These are phyloP conservation scores for Firmiana major DNA, from an alignment of 345 rosid species.

Conservation along the genomic window DNA sequence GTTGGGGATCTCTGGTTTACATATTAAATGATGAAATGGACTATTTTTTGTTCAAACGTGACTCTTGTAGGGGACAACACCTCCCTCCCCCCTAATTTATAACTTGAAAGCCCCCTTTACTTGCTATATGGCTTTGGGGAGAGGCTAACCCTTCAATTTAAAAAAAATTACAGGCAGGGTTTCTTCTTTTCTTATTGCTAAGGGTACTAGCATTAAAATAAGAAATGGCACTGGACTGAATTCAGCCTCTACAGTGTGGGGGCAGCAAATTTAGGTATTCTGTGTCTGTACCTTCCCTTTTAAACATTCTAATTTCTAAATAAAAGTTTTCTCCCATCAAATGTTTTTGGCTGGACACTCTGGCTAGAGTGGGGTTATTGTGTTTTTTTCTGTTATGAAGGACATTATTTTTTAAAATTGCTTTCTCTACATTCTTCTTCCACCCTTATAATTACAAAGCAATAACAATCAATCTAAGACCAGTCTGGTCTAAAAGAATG, in stretches of 20 bases:
- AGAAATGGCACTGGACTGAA: conserved; percentile 5
- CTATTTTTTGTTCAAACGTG: conserved; percentile 25
- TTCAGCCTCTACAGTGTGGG: conserved; percentile 24
- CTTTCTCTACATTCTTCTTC: conserved; percentile 36
- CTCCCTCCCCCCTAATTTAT: not conserved
- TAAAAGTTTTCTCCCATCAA: not conserved
- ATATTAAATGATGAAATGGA: conserved; percentile 36
- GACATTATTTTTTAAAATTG: conserved; percentile 23
- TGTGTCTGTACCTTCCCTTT: conserved; percentile 11
- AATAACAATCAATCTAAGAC: not conserved
- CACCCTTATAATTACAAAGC: conserved; percentile 24
- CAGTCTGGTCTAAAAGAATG: conserved; percentile 1
- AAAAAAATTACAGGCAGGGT: conserved; percentile 11
- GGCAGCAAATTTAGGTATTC: conserved; percentile 25
- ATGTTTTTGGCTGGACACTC: not conserved
- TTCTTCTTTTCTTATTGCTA: not conserved
- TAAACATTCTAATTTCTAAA: conserved; percentile 28
- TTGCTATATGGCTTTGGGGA: conserved; percentile 11
- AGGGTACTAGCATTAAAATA: not conserved
- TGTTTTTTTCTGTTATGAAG: not conserved
- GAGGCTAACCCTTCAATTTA: not conserved
- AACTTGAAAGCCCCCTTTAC: not conserved
- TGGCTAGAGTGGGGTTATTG: conserved; percentile 22
- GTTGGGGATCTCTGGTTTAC: conserved; percentile 29
- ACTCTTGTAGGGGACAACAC: conserved; percentile 32